Evolutionary conservation across 129 eudicot genomes (phyloP).

Genomic region (Silybum marianum): DNA sequence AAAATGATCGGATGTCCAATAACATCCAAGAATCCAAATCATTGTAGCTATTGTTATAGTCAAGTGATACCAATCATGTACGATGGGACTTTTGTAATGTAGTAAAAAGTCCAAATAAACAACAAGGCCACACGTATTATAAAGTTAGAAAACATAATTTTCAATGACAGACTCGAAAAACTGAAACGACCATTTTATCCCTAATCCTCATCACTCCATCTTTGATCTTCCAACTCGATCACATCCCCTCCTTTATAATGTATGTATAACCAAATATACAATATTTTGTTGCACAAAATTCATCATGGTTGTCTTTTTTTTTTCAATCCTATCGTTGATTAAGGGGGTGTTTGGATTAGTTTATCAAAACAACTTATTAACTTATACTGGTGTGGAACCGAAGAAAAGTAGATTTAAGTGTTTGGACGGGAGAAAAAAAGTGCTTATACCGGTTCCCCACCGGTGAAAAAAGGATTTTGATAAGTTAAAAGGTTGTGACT

Average conservation of each 20-base stretch:
- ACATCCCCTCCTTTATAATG: not conserved
- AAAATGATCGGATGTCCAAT: too few relatives aligned
- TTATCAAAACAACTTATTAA: too few relatives aligned
- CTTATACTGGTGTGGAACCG: too few relatives aligned
- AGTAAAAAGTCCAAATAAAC: constrained; percentile 9
- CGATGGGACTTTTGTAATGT: not conserved
- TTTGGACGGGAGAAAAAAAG: too few relatives aligned
- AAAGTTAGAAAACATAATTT: constrained; percentile 9
- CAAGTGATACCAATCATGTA: not conserved
- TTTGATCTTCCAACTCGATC: not conserved
- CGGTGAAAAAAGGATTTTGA: too few relatives aligned
- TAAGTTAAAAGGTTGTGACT: too few relatives aligned
- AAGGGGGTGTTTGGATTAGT: too few relatives aligned
- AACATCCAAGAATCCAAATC: not conserved
- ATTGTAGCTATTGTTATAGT: too few relatives aligned
- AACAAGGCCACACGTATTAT: constrained; percentile 2
- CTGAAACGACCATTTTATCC: constrained; percentile 22
- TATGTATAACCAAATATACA: constrained; percentile 22
- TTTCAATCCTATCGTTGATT: not conserved
- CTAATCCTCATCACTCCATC: too few relatives aligned
- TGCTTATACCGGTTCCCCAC: too few relatives aligned
- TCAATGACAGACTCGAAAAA: not conserved
- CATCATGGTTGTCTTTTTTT: not conserved
- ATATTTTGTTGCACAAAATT: constrained; percentile 19
- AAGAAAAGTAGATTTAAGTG: too few relatives aligned